These are phyloP conservation scores for Candida ipomoeae DNA, from an alignment of 805 yeast species.

Conservation along the genomic window DNA sequence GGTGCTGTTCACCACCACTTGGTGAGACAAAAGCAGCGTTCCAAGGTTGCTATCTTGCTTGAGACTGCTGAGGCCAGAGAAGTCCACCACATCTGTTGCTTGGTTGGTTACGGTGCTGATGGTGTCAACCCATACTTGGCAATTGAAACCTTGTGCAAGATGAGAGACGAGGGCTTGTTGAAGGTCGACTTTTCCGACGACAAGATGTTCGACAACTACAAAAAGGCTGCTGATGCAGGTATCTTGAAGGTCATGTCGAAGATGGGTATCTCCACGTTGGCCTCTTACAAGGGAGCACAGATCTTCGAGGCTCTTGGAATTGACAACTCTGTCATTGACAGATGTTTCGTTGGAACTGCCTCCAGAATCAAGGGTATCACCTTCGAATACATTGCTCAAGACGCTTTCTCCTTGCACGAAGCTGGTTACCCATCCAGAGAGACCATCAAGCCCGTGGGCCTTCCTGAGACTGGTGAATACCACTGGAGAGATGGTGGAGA, in stretches of 20 bases:
- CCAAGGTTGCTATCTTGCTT: slow-evolving; percentile 84
- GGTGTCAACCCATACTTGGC: slow-evolving; percentile 93
- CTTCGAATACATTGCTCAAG: slow-evolving; percentile 94
- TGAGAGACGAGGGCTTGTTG: slow-evolving; percentile 76
- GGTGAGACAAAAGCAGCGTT: slow-evolving; percentile 92
- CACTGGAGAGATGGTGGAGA: slow-evolving; percentile 99
- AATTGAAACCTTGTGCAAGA: slow-evolving; percentile 78
- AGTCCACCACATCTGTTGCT: slow-evolving; percentile 91
- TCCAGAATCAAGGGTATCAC: slow-evolving; percentile 95
- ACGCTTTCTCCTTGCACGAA: slow-evolving; percentile 90
- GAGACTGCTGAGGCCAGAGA: slow-evolving; percentile 98
- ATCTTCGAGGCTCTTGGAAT: slow-evolving; percentile 96
- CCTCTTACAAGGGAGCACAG: slow-evolving; percentile 99
- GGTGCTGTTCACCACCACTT: slow-evolving; percentile 97
- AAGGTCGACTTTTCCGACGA: slow-evolving; percentile 52
- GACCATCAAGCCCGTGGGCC: slow-evolving; percentile 63
- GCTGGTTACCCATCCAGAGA: slow-evolving; percentile 82
- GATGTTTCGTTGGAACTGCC: slow-evolving; percentile 96
- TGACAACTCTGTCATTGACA: slow-evolving; percentile 90
- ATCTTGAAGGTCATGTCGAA: slow-evolving; percentile 96
- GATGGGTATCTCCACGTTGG: slow-evolving; percentile 98
- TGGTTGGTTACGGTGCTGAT: slow-evolving; percentile 96
- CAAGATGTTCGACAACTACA: slow-evolving; percentile 70
- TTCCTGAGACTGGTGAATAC: slow-evolving; percentile 95
- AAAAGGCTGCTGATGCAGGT: slow-evolving; percentile 83